Percentiles rank a stretch among this genome's conserved stretches.
These are phyloP conservation scores for Termitomyces sp. DNA, from an alignment of 768 basidiomycete genomes.

Conservation along the genomic window DNA sequence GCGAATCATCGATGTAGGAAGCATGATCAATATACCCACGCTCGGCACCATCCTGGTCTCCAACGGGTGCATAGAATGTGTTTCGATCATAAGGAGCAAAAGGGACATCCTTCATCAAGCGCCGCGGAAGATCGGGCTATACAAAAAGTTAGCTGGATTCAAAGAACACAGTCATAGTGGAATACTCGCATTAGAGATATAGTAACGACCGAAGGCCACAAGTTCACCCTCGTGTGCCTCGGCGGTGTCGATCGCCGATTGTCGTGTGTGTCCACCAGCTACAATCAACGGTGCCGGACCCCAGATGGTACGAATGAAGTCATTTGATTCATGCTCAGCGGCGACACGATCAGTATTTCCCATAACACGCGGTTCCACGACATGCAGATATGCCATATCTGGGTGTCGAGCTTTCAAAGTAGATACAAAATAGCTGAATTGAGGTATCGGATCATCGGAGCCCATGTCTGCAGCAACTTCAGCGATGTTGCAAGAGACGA, in stretches of 20 bases:
- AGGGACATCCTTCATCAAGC: background rate
- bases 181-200: conserved; percentile 25
- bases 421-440: conserved; percentile 45
- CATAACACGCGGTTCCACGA: conserved; percentile 32
- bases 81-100: background rate
- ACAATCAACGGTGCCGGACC: conserved; percentile 30
- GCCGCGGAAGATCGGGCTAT: background rate
- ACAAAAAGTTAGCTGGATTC: background rate
- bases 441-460: conserved; percentile 49
- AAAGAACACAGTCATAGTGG: background rate
- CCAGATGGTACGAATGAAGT: conserved; percentile 46
- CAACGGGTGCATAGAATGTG: background rate
- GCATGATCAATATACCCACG: background rate
- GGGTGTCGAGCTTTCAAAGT: conserved; percentile 34
- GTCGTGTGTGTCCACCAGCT: conserved; percentile 38
- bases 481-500: background rate
- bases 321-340: conserved; percentile 26
- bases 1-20: background rate
- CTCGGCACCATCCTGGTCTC: background rate
- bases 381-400: conserved; percentile 47
- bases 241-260: conserved; percentile 30
- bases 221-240: conserved; percentile 23
- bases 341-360: conserved; percentile 9
- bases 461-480: conserved; percentile 34
- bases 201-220: conserved; percentile 25